Evolutionary conservation across 768 basidiomycete genomes (phyloP), one percentile per base, ranked within the genome.

Genomic region (Leucosporidium creatinivorum): DNA sequence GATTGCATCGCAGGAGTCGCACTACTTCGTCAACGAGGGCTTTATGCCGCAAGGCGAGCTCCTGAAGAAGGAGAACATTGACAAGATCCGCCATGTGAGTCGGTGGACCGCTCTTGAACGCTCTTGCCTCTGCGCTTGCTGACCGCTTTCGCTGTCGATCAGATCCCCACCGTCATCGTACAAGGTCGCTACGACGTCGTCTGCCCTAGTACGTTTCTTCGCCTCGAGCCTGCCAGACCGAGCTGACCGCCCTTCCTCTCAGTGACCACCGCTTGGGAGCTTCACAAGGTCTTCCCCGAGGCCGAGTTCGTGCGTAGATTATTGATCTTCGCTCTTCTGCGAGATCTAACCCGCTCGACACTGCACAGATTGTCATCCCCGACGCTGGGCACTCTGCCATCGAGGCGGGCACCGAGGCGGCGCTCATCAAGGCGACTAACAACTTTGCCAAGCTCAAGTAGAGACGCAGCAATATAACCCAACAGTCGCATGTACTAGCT

Each of bases 301-400:
- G 70, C 67, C 3, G 50, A 72, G 51, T 91, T 78, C 48, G 84
- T 68, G 48, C 25, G 19, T 33, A n/a, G n/a, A n/a, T n/a, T n/a
- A n/a, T n/a, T n/a, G n/a, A n/a, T n/a, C n/a, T n/a, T n/a, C n/a
- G n/a, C n/a, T n/a, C n/a, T n/a, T n/a, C n/a, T n/a, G n/a, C n/a
- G n/a, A n/a, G n/a, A n/a, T n/a, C n/a, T n/a, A n/a, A n/a, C n/a
- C n/a, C n/a, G n/a, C n/a, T n/a, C n/a, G n/a, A n/a, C n/a, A n/a
- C n/a, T n/a, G n/a, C n/a, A 31, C 47, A 67, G 59, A 26, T 65
- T 36, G 23, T 70, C 21, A 57, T 74, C 4, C 62, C 67, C 21
- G 88, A 90, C 77, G 91, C 92, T 4, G 92, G 92, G 0, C 93
- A 96, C 77, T 90, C 88, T 36, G 83, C 89, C 18, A 84, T 86